These are phyloP conservation scores for Cadophora malorum DNA, from an alignment of 2,329 filamentous ascomycete genomes.

Conservation along the genomic window DNA sequence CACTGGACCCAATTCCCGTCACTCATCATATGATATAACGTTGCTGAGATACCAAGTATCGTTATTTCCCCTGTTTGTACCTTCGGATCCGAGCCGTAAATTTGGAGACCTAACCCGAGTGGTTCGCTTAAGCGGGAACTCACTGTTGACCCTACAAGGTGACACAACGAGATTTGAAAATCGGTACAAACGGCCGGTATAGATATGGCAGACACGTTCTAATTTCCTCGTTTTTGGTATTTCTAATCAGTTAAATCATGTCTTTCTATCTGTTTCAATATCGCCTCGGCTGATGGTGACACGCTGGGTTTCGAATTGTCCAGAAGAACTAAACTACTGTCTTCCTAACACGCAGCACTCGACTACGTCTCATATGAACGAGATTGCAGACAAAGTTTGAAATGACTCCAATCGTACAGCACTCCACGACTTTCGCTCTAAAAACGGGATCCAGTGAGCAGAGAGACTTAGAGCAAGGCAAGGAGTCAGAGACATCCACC, in stretches of 20 bases:
- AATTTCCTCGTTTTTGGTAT: neutral
- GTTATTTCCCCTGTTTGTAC: neutral
- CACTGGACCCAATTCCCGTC: too few relatives aligned
- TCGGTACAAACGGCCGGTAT: slow-evolving; percentile 11
- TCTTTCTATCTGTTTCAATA: neutral
- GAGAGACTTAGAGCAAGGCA: slow-evolving; percentile 16
- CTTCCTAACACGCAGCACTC: too few relatives aligned
- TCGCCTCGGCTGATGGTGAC: too few relatives aligned
- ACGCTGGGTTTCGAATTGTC: too few relatives aligned
- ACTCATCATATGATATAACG: too few relatives aligned
- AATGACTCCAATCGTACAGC: neutral
- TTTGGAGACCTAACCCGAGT: slow-evolving; percentile 2
- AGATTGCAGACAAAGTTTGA: neutral
- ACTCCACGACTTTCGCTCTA: neutral
- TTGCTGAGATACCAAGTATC: too few relatives aligned
- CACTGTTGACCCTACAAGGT: neutral
- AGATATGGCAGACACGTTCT: neutral
- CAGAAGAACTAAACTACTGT: too few relatives aligned
- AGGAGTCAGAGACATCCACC: neutral
- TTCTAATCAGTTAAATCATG: neutral
- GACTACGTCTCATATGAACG: too few relatives aligned
- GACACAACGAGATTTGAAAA: neutral
- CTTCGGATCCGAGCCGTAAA: neutral
- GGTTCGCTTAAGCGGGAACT: slow-evolving; percentile 12
- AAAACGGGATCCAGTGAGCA: neutral